These are phyloP conservation scores for Hippophae tibetana DNA, from an alignment of 306 rosid genomes.

Conservation along the genomic window DNA sequence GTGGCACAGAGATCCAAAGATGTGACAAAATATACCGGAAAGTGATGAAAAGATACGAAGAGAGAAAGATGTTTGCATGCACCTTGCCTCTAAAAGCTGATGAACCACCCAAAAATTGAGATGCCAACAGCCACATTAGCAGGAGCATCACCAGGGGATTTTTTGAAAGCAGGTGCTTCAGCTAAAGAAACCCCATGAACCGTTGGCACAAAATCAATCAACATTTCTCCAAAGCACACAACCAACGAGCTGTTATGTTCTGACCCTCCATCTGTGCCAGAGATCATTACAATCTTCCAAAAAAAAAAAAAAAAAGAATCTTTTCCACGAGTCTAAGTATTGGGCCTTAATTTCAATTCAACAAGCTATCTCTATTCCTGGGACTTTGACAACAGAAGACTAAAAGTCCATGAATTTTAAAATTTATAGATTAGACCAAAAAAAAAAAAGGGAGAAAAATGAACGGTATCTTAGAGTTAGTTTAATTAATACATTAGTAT, in stretches of 20 bases:
- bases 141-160: conserved; percentile 96
- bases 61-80: background rate
- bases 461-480: too few species aligned
- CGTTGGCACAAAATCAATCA: conserved; percentile 84
- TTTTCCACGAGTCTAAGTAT: too few species aligned
- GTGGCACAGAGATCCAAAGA: too few species aligned
- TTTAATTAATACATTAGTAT: too few species aligned
- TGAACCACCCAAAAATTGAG: conserved; percentile 65
- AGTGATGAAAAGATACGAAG: too few species aligned
- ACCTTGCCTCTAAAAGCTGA: conserved; percentile 88
- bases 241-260: conserved; percentile 39
- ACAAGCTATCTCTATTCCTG: too few species aligned
- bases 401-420: too few species aligned
- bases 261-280: conserved; percentile 15
- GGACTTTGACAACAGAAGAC: too few species aligned
- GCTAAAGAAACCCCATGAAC: conserved; percentile 84
- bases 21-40: background rate
- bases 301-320: too few species aligned
- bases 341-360: too few species aligned
- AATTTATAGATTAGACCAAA: too few species aligned
- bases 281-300: conserved; percentile 23
- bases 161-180: conserved; percentile 85
- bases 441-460: too few species aligned
- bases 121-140: conserved; percentile 94
- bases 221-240: conserved; percentile 75